Evolutionary conservation across 768 basidiomycete genomes (phyloP), one percentile per base, ranked within the genome.

Genomic region (Scleroderma bovista): DNA sequence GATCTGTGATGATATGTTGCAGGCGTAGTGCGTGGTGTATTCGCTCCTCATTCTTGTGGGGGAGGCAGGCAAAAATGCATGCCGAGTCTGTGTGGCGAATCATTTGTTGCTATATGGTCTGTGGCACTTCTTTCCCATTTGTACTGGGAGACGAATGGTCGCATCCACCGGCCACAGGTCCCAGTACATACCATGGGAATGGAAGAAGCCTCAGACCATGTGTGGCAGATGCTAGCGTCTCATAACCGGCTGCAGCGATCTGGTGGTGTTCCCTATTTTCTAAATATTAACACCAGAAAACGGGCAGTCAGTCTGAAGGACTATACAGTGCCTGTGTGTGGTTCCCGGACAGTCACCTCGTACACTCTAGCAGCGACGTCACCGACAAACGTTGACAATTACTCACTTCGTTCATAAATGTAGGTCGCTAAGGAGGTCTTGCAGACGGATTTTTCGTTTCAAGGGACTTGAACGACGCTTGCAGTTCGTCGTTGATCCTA

Each of bases 141-240:
- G 66, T 67, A 61, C 65, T 63, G 58, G 39, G 54, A 56, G 56
- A 51, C 53, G 56, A 57, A 62, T 49, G 59, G 68, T 60, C 59
- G 57, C 57, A 49, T 61, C 61, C 59, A 57, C 57, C 62, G 58
- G 61, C 55, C 50, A 39, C 58, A 44, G 54, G 56, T 56, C 33
- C 53, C 56, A 68, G 72, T 71, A 72, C 71, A 73, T 76, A 76
- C 75, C 75, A 76, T 76, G 75, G 73, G 75, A 76, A 76, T 76
- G 75, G 74, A 76, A 76, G 72, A 76, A 69, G 69, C 63, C 62
- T 59, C 65, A 58, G 70, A 70, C 69, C 69, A 72, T 66, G 61
- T 56, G 46, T 57, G 44, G 63, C 53, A 51, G 55, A 26, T 60
- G 63, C 52, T 23, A 52, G 44, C 59, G 58, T 61, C 52, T 23